Base-by-base conservation (phyloP, 2,329 filamentous ascomycete species). In the Fusarium mangiferae region DNA sequence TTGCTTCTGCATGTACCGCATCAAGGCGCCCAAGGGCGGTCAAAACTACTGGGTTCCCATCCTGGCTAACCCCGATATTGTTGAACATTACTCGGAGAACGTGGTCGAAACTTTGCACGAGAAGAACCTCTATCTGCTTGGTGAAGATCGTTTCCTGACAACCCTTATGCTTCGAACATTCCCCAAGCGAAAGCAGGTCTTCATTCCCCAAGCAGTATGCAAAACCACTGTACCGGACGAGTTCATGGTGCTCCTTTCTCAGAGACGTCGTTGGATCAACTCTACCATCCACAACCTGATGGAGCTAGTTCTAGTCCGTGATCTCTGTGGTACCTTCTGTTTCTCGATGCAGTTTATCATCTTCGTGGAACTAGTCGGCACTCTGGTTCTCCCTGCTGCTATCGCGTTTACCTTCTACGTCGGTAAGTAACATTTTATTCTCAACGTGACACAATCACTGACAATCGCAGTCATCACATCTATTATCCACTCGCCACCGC, bases 11-110 rank as follows among this genome's bases (percentile, higher is more conserved):
- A 99, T 99, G 97, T 99, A 99, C 87, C 94, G 96, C 80, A 98
- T 99, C 90, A 99, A 99, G 85, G 94, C 96, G 36, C 97, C 96
- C 69, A 99, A 99, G 86, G 96, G 96, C 75, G 96, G 93, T 33
- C 95, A 98, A 82, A 98, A 99, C 86, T 99, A 98, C 85, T 99
- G 96, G 96, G 96, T 99, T 30, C 96, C 96, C 13, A 98, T 99
- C 79, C 89, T 99, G 74, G 96, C 96, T 77, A 99, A 99, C 82
- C 97, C 97, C 6, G 97, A 99, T 80, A 94, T 99, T 48, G 97
- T 99, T 52, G 96, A 99, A 85, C 96, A 99, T 84, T 99, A 99
- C 84, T 98, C 96, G 1, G 96, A 99, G 84, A 99, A 99, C 78
- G 95, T 99, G 61, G 96, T 99, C 46, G 96, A 99, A 82, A 99